Conservation (phyloP, 257 asterid genomes). For the Fraxinus pennsylvanica region DNA sequence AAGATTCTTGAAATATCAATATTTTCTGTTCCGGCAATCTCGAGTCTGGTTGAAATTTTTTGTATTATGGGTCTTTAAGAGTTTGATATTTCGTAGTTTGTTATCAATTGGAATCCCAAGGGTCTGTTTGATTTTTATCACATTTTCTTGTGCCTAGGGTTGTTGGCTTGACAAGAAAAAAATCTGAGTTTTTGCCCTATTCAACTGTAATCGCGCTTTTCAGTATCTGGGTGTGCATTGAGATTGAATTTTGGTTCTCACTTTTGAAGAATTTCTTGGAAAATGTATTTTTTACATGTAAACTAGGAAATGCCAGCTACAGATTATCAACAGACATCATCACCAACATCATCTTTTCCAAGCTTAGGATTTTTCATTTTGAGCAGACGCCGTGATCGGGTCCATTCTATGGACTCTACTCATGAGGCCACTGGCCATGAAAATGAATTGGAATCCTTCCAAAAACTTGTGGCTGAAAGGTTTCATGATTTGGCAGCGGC, state of each 20-base stretch:
- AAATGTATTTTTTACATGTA: conserved; percentile 5
- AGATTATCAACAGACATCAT: conserved; percentile 57
- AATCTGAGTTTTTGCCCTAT: background rate
- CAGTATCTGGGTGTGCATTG: conserved; percentile 5
- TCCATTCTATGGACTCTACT: conserved; percentile 73
- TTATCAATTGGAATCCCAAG: background rate
- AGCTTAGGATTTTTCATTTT: conserved; percentile 57
- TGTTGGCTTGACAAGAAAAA: background rate
- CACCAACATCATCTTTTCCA: conserved; percentile 48
- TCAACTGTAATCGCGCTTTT: conserved; percentile 15
- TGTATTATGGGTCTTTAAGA: background rate
- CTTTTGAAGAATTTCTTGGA: background rate
- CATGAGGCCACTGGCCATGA: conserved; percentile 40
- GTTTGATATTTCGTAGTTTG: background rate
- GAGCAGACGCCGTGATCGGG: conserved; percentile 80
- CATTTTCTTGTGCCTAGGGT: background rate
- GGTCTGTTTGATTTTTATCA: background rate
- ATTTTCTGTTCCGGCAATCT: background rate
- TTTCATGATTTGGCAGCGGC: conserved; percentile 48
- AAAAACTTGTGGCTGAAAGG: conserved; percentile 55
- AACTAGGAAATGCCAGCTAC: conserved; percentile 73
- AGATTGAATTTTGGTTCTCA: conserved; percentile 7
- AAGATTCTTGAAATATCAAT: background rate
- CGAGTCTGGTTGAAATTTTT: background rate
- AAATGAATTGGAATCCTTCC: conserved; percentile 63